Base-by-base conservation (phyloP, 2,329 filamentous ascomycete species). In the Fusarium pininemorale region DNA sequence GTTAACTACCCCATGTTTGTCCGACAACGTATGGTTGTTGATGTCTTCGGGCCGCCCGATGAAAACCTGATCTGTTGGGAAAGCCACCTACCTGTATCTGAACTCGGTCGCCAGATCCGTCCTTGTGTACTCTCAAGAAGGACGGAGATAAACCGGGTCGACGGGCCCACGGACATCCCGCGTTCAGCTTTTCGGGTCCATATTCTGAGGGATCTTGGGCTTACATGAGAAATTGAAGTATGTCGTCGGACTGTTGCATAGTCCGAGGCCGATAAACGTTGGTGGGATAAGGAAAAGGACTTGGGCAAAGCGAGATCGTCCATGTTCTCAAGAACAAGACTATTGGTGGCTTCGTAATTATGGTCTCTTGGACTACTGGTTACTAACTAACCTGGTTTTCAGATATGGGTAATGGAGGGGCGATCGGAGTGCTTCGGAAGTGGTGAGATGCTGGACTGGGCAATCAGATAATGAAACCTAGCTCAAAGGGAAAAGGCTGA, bases 381-480 rank as follows among this genome's bases (percentile, higher is more conserved):
- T 35, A 35, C 32, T 35, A 73, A 53, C 56, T n/a, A 47, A 28
- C 35, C 56, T 51, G 26, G 15, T 37, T 54, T 70, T 63, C 48
- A 72, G 71, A 74, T 61, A 39, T 74, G 47, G 45, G 55, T 38
- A 50, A 74, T 38, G 41, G 55, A 74, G 58, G 58, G 62, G 16
- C 50, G 67, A 69, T 74, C 63, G 55, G 38, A 54, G 53, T 48
- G 35, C 38, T 57, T 44, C n/a, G 28, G 38, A 47, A 32, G 53
- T 65, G 67, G 47, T 72, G 54, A 72, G 71, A 74, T 62, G 71
- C 63, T 74, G 37, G 51, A 74, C 50, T 69, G 51, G 58, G 66
- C 30, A n/a, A 61, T 69, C 47, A 67, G 56, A 65, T 62, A 59
- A 56, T 65, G 8, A 41, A 55, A 56, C 37, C 24, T 38, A 42